These are phyloP conservation scores for Tricholoma sp. DNA, from an alignment of 768 basidiomycete species.

Conservation along the genomic window DNA sequence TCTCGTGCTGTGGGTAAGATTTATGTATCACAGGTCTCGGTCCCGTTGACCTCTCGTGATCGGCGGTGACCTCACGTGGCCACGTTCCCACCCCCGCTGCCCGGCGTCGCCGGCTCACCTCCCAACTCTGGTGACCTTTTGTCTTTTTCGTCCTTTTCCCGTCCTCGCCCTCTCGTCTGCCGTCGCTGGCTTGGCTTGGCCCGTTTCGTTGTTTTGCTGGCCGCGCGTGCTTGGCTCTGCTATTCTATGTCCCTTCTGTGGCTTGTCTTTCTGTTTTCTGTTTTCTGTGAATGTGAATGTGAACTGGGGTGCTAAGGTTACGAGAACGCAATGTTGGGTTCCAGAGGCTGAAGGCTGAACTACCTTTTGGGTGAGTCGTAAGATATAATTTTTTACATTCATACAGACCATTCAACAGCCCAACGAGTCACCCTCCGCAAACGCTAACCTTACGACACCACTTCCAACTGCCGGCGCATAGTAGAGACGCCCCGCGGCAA, in stretches of 20 bases:
- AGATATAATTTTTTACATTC: background rate
- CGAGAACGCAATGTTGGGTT: background rate
- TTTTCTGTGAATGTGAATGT: background rate
- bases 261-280: background rate
- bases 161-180: background rate
- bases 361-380: background rate
- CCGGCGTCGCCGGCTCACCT: background rate
- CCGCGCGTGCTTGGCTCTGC: background rate
- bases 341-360: background rate
- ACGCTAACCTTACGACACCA: constrained; percentile 96
- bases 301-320: background rate
- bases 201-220: too few species aligned
- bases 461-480: constrained; percentile 89
- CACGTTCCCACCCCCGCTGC: background rate
- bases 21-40: background rate
- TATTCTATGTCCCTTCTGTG: background rate
- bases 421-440: background rate
- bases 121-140: background rate
- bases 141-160: background rate
- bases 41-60: background rate
- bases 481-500: constrained; percentile 78
- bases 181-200: background rate
- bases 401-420: background rate
- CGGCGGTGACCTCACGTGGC: background rate
- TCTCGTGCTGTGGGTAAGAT: too few species aligned